phyloP scores from a whole-genome alignment of 2,329 filamentous ascomycete genomes.

The Penicillium sp. region DNA sequence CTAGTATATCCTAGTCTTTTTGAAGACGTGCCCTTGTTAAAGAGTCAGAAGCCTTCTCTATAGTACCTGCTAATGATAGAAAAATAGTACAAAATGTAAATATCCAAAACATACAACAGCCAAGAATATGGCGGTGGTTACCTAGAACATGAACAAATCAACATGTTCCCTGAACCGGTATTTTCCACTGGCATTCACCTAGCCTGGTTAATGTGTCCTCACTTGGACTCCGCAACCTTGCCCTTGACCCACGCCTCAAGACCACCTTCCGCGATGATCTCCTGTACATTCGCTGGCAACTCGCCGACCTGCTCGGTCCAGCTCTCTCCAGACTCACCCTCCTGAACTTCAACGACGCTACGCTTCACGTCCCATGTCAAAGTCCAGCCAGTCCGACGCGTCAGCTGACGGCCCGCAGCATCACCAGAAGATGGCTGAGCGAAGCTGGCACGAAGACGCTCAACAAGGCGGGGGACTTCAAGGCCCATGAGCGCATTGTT shows the following conservation, averaged over 20 bases:
- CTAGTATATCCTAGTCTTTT: not conserved
- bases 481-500: conserved; percentile 44
- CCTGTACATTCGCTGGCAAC: conserved; percentile 80
- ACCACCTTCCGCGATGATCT: conserved; percentile 74
- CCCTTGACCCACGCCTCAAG: conserved; percentile 80
- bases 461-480: conserved; percentile 38
- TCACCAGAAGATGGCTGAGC: conserved; percentile 6
- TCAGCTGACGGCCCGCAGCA: conserved; percentile 13
- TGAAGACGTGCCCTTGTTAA: not conserved
- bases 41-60: not conserved
- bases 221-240: conserved; percentile 8
- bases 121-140: not conserved
- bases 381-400: conserved; percentile 57
- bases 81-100: not conserved
- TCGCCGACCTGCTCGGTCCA: conserved; percentile 84
- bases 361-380: conserved; percentile 76
- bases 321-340: conserved; percentile 62
- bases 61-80: not conserved
- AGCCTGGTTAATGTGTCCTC: not conserved
- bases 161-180: not conserved
- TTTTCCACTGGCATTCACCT: not conserved
- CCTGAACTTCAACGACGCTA: conserved; percentile 67
- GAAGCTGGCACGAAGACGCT: conserved; percentile 30
- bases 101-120: not conserved
- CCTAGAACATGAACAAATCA: not conserved